Conservation (phyloP, 176 grass and related monocot genomes). For the Dactylis glomerata region DNA sequence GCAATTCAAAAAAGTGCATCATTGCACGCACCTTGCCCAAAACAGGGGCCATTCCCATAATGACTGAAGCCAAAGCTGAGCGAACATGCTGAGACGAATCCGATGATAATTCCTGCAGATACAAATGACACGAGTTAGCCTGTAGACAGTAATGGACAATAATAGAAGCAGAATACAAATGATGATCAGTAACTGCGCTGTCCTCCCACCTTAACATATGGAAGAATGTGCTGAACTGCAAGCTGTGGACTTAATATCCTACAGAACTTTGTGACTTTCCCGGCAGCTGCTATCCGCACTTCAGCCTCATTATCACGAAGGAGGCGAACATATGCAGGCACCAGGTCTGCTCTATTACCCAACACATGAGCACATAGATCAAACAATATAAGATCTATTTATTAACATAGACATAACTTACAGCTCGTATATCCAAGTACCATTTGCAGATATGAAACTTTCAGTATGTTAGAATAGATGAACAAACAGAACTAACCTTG, state of each 20-base stretch:
- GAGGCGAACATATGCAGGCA: slow-evolving; percentile 89
- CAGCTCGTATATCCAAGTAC: not conserved
- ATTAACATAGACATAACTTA: not conserved
- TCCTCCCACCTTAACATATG: slow-evolving; percentile 70
- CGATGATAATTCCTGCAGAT: slow-evolving; percentile 67
- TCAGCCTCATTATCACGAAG: slow-evolving; percentile 97
- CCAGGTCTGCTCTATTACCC: slow-evolving; percentile 59
- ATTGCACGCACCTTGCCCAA: slow-evolving; percentile 66
- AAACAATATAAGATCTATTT: slow-evolving; percentile 1
- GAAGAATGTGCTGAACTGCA: slow-evolving; percentile 90
- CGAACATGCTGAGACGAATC: slow-evolving; percentile 99
- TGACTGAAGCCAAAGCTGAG: slow-evolving; percentile 96
- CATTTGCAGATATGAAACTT: not conserved
- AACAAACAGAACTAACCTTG: slow-evolving; percentile 41
- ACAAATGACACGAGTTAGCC: not conserved
- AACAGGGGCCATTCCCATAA: slow-evolving; percentile 98
- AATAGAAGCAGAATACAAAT: not conserved
- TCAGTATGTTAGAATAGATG: not conserved
- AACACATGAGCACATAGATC: slow-evolving; percentile 16
- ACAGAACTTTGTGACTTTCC: slow-evolving; percentile 97
- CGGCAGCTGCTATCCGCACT: slow-evolving; percentile 92
- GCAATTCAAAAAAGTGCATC: slow-evolving; percentile 23
- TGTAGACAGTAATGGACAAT: slow-evolving; percentile 11
- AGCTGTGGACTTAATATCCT: slow-evolving; percentile 68
- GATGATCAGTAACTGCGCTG: not conserved